Base-by-base conservation (phyloP, 306 rosid genomes). In the Prunus fruticosa region DNA sequence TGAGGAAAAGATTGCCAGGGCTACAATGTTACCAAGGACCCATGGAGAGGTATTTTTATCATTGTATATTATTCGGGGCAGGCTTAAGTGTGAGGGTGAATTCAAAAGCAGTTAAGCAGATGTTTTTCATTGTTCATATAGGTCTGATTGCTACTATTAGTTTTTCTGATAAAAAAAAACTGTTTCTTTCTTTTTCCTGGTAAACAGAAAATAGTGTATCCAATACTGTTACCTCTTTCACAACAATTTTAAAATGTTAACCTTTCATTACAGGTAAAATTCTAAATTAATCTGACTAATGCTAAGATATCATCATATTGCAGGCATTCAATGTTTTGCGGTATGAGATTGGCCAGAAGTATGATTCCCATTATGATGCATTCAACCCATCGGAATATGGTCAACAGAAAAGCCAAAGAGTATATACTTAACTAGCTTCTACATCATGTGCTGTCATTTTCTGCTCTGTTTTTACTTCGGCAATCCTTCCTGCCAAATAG, bases 261-360 rank as follows among this genome's bases (percentile, higher is more conserved):
- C 71, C 20, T 79, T 82, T 63, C 68, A 41, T 81, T 51, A 64
- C 81, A 69, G 67, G 72, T 52, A 69, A 69, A 74, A 70, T 43
- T 74, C 49, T 80, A 72, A 71, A 54, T 64, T 68, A 54, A 38
- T 65, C 61, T 73, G 79, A 46, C 69, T 76, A 72, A 82, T 80
- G 75, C 10, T 3, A 54, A 47, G 67, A 38, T 82, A 51, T 61
- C 47, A 57, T 64, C 64, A 47, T 74, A 51, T 81, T 83, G 85
- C 85, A 89, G 91, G 82, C 88, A 58, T 89, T 89, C 88, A 89
- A 89, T 64, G 51, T 89, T 53, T 70, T 89, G 82, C 84, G 87
- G 52, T 89, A 89, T 82, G 79, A 85, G 78, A 53, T 85, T 72
- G 89, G 89, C 70, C 93, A 89, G 82, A 89, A 87, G 63, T 89